Conservation (phyloP, 2,329 filamentous ascomycete genomes). For the Colletotrichum theobromicola region DNA sequence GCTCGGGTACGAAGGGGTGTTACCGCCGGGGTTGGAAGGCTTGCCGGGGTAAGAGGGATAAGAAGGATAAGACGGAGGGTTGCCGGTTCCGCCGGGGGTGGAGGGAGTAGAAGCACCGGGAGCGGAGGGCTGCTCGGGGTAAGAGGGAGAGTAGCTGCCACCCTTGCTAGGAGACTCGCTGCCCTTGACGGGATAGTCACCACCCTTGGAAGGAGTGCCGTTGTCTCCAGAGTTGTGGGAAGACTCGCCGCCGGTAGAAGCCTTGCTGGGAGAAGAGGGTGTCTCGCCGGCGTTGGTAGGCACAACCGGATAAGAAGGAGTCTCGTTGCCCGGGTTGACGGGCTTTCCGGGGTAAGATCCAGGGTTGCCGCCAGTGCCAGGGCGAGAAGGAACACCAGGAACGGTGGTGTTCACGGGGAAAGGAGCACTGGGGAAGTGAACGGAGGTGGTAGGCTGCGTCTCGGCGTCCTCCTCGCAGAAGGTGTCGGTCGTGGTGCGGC, state of each 20-base stretch:
- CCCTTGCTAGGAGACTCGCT: not conserved
- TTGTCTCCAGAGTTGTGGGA: not conserved
- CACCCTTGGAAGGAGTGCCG: not conserved
- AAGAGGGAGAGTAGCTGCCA: not conserved
- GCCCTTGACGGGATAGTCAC: not conserved
- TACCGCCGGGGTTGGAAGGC: slow-evolving; percentile 1
- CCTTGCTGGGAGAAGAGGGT: not conserved
- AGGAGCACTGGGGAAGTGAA: not conserved
- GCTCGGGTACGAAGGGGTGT: slow-evolving; percentile 3
- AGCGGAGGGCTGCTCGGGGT: not conserved
- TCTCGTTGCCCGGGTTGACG: not conserved
- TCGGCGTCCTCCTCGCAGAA: slow-evolving; percentile 10
- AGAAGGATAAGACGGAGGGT: not conserved
- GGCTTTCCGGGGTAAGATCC: not conserved
- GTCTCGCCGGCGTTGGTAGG: not conserved
- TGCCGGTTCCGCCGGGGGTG: not conserved
- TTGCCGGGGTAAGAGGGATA: not conserved
- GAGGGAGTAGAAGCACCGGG: not conserved
- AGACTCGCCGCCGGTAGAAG: not conserved
- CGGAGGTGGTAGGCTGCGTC: not conserved
- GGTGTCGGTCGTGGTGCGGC: slow-evolving; percentile 15
- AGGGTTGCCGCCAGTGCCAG: not conserved
- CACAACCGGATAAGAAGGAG: not conserved
- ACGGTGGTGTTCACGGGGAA: slow-evolving; percentile 11
- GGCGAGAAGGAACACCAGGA: slow-evolving; percentile 1